Evolutionary conservation across 2,329 filamentous ascomycete species (phyloP), one percentile per base, ranked within the genome.

Genomic region (Alternaria conjuncta): DNA sequence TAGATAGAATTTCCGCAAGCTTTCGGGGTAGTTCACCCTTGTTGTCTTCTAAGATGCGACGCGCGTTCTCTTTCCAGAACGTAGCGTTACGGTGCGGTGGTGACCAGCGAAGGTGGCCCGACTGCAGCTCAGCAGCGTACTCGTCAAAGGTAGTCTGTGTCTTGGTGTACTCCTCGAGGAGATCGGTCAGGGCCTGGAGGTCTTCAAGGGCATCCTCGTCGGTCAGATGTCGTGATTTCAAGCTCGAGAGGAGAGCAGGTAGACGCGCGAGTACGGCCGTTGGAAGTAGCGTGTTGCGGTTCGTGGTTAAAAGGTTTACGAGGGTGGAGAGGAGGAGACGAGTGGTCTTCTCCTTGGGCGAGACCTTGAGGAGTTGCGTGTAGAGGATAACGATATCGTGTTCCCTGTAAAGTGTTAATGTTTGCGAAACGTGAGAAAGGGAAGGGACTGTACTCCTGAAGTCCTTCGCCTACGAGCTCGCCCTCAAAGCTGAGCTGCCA

Each of bases 331-430:
- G 86, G 49, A 97, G 88, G 57, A 99, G 87, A 28, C 96, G 90
- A 1, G 95, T 98, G 1, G 95, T 98, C 86, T 99, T 99, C 80
- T 98, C 96, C 81, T 99, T 99, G 47, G 95, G 94, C 3, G 96
- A 98, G 45, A 97, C 85, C 58, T 94, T 91, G 59, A 99, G 86
- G 41, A 99, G 89, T 70, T 96, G 92, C n/a, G 92, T 94, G 80
- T 97, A 97, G 47, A 98, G 88, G 50, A 94, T 87, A 67, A 98
- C 87, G 70, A 98, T 91, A 75, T 98, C 94, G 82, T 97, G 93
- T 81, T 97, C 94, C 71, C 94, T 97, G 53, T 8, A 20, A 13
- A 20, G 6, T n/a, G 61, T 73, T 67, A 78, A 72, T 49, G 21
- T 15, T 12, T 23, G 23, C 8, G 49, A 43, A 25, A 12, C 56